A percentile compares a stretch with the other conserved stretches of the same genome.
Evolutionary conservation across 1,284 basidiomycete genomes (phyloP).

Genomic region (Cryptococcus jaspeensis): DNA sequence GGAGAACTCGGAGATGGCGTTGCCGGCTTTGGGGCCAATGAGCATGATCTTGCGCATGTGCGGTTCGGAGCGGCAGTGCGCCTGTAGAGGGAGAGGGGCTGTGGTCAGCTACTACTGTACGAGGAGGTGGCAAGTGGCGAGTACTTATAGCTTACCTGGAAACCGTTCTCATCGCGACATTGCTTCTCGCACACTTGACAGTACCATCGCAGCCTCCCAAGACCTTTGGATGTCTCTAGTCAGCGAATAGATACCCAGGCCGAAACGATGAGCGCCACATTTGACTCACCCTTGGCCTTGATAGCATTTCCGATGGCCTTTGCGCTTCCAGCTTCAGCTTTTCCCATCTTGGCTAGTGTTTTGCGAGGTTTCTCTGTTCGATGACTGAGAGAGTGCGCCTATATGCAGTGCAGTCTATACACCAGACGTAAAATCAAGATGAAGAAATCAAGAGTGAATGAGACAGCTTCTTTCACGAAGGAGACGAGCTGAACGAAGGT

Average conservation of each 20-base stretch:
- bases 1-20: conserved; percentile 88
- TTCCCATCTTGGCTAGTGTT: conserved; percentile 36
- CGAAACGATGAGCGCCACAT: not conserved
- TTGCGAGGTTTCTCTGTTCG: not conserved
- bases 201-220: conserved; percentile 90
- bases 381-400: not conserved
- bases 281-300: conserved; percentile 74
- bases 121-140: not conserved
- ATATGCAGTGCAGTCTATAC: too few relatives aligned
- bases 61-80: conserved; percentile 42
- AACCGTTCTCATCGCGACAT: conserved; percentile 94
- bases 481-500: too few relatives aligned
- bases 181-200: conserved; percentile 97
- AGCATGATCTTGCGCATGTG: conserved; percentile 96
- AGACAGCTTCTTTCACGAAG: too few relatives aligned
- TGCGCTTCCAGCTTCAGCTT: conserved; percentile 72
- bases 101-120: not conserved
- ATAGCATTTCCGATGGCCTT: conserved; percentile 92
- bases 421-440: too few relatives aligned
- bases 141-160: conserved; percentile 59
- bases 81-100: conserved; percentile 20
- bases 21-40: conserved; percentile 86
- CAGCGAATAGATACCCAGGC: not conserved
- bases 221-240: conserved; percentile 48
- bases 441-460: too few relatives aligned